Percentiles rank a stretch among this genome's conserved stretches.
Conservation (phyloP, 345 rosid genomes). For the Corchorus olitorius region DNA sequence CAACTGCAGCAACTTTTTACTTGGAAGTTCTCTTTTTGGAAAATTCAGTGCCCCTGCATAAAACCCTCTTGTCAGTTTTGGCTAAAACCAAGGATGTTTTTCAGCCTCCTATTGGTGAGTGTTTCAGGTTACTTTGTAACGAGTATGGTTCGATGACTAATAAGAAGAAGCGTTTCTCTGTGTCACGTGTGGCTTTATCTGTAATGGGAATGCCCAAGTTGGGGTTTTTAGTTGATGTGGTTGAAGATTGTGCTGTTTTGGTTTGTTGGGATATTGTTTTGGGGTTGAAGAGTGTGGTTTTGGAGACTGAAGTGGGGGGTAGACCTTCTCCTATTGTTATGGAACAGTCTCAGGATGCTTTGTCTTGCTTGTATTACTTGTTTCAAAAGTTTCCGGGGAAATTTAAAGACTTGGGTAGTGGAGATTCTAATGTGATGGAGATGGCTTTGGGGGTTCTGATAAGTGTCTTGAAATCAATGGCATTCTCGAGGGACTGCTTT, state of each 20-base stretch:
- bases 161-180: conserved; percentile 63
- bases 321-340: conserved; percentile 87
- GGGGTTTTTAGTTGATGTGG: conserved; percentile 70
- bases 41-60: conserved; percentile 79
- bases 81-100: conserved; percentile 50
- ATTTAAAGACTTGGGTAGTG: conserved; percentile 45
- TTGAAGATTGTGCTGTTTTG: conserved; percentile 73
- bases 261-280: conserved; percentile 69
- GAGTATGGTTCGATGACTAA: conserved; percentile 48
- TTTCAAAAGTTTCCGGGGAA: conserved; percentile 74
- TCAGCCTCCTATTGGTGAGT: conserved; percentile 48
- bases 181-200: conserved; percentile 80
- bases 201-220: conserved; percentile 89
- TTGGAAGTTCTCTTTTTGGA: conserved; percentile 77
- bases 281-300: conserved; percentile 66
- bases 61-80: conserved; percentile 70
- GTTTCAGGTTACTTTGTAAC: conserved; percentile 67
- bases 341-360: conserved; percentile 95
- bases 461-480: conserved; percentile 58
- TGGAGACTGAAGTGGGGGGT: conserved; percentile 56
- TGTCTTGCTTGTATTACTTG: conserved; percentile 92
- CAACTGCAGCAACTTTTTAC: conserved; percentile 54
- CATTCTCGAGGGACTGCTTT: conserved; percentile 85
- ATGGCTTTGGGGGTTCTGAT: conserved; percentile 56
- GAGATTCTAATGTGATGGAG: conserved; percentile 51